Base-by-base conservation (phyloP, 2,329 filamentous ascomycete genomes). In the Aphanoascus verrucosus region DNA sequence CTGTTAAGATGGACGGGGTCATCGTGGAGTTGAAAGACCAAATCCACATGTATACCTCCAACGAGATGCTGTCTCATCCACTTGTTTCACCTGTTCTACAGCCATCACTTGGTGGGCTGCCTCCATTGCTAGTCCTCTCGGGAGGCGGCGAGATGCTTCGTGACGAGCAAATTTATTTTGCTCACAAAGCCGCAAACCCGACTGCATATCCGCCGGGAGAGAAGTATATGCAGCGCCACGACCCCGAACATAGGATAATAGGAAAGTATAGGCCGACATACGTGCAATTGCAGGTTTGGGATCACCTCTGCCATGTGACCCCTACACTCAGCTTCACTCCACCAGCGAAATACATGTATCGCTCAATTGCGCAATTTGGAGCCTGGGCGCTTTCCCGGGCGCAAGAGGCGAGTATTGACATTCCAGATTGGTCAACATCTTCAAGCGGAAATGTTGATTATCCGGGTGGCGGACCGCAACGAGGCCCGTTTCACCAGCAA, bases 301-400 rank as follows among this genome's bases (percentile, higher is more conserved):
- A 97, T 55, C 86, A 95, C 62, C 74, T 97, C 2, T 97, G 93
- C 63, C 91, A 97, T 65, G 90, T 94, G 5, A 84, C 85, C 0
- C 88, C 91, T 0, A 96, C 90, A 0, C 76, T 97, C n/a, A 94
- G 88, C 62, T 97, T 95, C 67, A 97, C 91, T 0, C 80, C 84
- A n/a, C 93, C 93, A 0, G 93, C 91, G 44, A 97, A 97, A 67
- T 86, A 86, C 70, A 96, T 97, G 89, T 97, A 88, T 66, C 81
- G 91, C 46, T 87, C 88, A 1, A 82, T 96, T 50, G 86, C 93
- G 0, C 91, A 96, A 61, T 97, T 98, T 63, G 86, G 89, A 1
- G 88, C 90, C 0, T 97, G 90, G 90, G 85, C 86, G 0, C 76
- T 96, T 19, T 88, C 90, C 0, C 77, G 84, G 59, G 88, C 89